Base-by-base conservation (phyloP, 2,329 filamentous ascomycete species). In the Calonectria hawksworthii region DNA sequence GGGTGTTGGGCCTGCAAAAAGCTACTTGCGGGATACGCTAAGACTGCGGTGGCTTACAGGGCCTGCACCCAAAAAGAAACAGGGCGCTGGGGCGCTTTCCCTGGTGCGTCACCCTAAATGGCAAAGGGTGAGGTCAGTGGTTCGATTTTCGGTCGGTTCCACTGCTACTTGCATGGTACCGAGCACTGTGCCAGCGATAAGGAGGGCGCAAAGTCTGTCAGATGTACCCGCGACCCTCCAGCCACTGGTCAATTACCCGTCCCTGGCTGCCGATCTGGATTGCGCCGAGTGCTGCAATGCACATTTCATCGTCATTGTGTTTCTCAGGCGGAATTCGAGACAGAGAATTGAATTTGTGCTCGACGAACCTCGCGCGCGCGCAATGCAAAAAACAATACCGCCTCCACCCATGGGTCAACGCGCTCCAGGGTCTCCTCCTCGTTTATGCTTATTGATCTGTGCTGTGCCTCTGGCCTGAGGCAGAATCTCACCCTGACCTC, bases 81-180 rank as follows among this genome's bases (percentile, higher is more conserved):
- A 78, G 76, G 78, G 72, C 77, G 68, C 71, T 59, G 67, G 74
- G 65, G 78, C 74, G 73, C 76, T 64, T 70, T 70, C 77, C 68
- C 73, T 66, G 77, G 70, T 50, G 61, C 50, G 67, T 68, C 73
- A 52, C 68, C 63, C 41, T 44, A 68, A 68, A 71, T 32, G 68
- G 68, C 44, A 26, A 41, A 68, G 64, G 41, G 68, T 59, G 28
- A 54, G 54, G 23, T 50, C 41, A 68, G 72, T 81, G 74, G 79
- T 81, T 81, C 80, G 80, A 81, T 74, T 81, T 80, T 80, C 78
- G 80, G 79, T 71, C 75, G 59, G 65, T 81, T 80, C 78, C 79
- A 81, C 78, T 75, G 51, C 66, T 73, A 72, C 65, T 65, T 74
- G 47, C 11, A 38, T 5, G 44, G 61, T 72, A 66, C 69, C 6